Evolutionary conservation across 1,284 basidiomycete genomes (phyloP), one percentile per base, ranked within the genome.

Genomic region (Fomitopsis palustris): DNA sequence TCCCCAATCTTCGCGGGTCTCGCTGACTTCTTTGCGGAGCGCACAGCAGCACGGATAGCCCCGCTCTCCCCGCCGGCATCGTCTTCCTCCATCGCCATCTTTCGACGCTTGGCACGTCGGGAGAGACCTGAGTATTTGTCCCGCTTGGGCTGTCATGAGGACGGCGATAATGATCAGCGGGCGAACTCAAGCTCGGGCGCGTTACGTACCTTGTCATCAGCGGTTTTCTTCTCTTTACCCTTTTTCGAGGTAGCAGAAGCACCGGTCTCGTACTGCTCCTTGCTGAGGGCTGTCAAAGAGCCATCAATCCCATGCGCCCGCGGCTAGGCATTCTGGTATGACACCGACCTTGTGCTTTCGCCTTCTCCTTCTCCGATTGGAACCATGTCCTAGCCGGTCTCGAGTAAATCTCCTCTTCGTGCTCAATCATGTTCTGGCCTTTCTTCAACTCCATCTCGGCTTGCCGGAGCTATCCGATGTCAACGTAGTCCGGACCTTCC

Each of bases 311-410:
- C 41, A 19, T 29, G 54, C 29, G 25, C 33, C 14, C 31, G 59
- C 56, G 52, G 53, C 58, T 52, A 56, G 57, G 54, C 61, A 55
- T 37, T 14, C 35, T 37, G 35, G 35, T 16, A 41, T 38, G 52
- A 55, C 53, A 37, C 78, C 61, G 65, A 95, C 94, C 88, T 84
- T 90, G 86, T 1, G 94, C 82, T 56, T 83, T 83, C 59, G 82
- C 77, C 75, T 93, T 98, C 66, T 98, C 95, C 72, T 90, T 90
- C 61, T 84, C 82, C 25, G 82, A 87, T 75, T 98, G 96, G 84
- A 99, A 99, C 97, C 97, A 99, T 14, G 96, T 98, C 63, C 96
- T 81, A 27, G 95, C 94, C 8, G 97, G 97, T 54, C 96, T 82
- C 35, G 92, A 88, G 73, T 89, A 93, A 67, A 99, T 99, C 76